These are phyloP conservation scores for Serendipita sp. DNA, from an alignment of 768 basidiomycete species.

Conservation along the genomic window DNA sequence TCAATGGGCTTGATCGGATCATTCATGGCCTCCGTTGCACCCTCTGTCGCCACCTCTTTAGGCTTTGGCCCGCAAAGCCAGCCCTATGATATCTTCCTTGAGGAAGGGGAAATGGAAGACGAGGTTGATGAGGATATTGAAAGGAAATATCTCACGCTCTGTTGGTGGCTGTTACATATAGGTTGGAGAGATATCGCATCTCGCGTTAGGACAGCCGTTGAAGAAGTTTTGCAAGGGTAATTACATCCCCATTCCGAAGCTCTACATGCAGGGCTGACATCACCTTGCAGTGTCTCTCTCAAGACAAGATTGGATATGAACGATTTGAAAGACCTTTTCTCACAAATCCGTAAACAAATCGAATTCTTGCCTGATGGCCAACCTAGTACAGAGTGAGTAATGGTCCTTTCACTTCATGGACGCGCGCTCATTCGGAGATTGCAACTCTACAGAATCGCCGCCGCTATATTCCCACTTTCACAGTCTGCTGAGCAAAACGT, in stretches of 20 bases:
- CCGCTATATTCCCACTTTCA: slow-evolving; percentile 61
- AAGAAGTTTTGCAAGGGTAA: slow-evolving; percentile 72
- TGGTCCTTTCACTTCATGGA: slow-evolving; percentile 32
- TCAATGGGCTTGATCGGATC: slow-evolving; percentile 2
- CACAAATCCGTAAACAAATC: slow-evolving; percentile 59
- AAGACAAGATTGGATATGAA: slow-evolving; percentile 55
- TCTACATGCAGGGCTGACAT: background rate
- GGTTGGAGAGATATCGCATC: slow-evolving; percentile 78
- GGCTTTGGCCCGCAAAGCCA: slow-evolving; percentile 25
- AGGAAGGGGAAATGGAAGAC: slow-evolving; percentile 19
- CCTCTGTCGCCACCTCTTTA: background rate
- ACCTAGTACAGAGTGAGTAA: slow-evolving; percentile 21
- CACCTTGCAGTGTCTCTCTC: slow-evolving; percentile 48
- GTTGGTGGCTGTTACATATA: slow-evolving; percentile 86
- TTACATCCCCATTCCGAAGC: slow-evolving; percentile 15
- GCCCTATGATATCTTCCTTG: slow-evolving; percentile 15
- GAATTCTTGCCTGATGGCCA: slow-evolving; percentile 39
- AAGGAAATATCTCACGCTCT: slow-evolving; percentile 64
- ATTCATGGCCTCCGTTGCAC: background rate
- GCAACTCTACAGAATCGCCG: slow-evolving; percentile 39
- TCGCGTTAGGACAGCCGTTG: slow-evolving; percentile 55
- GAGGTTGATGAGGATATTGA: slow-evolving; percentile 45
- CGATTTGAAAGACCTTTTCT: slow-evolving; percentile 52
- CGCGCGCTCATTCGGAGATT: background rate
- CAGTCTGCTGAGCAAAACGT: slow-evolving; percentile 53